phyloP scores from a whole-genome alignment of 1,284 basidiomycete species.

The Apiotrichum porosum region DNA sequence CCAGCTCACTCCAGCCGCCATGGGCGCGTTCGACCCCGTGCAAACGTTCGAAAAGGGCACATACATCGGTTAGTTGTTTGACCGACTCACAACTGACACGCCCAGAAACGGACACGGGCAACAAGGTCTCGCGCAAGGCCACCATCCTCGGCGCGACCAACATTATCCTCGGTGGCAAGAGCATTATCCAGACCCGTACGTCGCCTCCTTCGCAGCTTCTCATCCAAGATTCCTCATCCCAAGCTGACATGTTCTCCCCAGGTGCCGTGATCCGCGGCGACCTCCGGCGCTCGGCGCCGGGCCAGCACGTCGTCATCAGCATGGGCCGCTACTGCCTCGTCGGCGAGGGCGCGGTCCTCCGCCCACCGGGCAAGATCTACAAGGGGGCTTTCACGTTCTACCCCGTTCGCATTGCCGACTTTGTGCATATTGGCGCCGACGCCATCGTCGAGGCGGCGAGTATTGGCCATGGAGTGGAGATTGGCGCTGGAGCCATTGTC shows the following conservation, averaged over 20 bases:
- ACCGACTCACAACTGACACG: not conserved
- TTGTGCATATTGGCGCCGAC: slow-evolving; percentile 84
- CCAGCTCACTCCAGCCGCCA: slow-evolving; percentile 5
- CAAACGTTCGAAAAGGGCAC: slow-evolving; percentile 43
- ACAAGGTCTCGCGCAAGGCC: slow-evolving; percentile 88
- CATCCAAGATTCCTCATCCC: too few relatives aligned
- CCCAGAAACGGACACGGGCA: slow-evolving; percentile 46
- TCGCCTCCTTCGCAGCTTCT: too few relatives aligned
- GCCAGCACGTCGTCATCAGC: slow-evolving; percentile 85
- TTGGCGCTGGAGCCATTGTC: slow-evolving; percentile 91
- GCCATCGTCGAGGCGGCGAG: slow-evolving; percentile 89
- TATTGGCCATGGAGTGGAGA: slow-evolving; percentile 89
- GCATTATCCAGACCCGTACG: slow-evolving; percentile 75
- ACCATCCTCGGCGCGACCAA: slow-evolving; percentile 93
- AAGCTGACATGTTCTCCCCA: too few relatives aligned
- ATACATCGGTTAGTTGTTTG: slow-evolving; percentile 31
- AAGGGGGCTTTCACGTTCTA: slow-evolving; percentile 88
- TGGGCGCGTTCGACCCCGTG: slow-evolving; percentile 46
- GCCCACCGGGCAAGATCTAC: slow-evolving; percentile 54
- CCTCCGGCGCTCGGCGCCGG: slow-evolving; percentile 63
- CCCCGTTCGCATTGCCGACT: slow-evolving; percentile 93
- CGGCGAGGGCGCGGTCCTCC: slow-evolving; percentile 80
- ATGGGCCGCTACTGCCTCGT: slow-evolving; percentile 89
- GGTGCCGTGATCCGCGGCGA: slow-evolving; percentile 36
- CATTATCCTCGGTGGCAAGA: slow-evolving; percentile 95